A percentile compares a stretch with the other conserved stretches of the same genome.
phyloP scores from a whole-genome alignment of 140 eudicot genomes.

The Flaveria floridana region DNA sequence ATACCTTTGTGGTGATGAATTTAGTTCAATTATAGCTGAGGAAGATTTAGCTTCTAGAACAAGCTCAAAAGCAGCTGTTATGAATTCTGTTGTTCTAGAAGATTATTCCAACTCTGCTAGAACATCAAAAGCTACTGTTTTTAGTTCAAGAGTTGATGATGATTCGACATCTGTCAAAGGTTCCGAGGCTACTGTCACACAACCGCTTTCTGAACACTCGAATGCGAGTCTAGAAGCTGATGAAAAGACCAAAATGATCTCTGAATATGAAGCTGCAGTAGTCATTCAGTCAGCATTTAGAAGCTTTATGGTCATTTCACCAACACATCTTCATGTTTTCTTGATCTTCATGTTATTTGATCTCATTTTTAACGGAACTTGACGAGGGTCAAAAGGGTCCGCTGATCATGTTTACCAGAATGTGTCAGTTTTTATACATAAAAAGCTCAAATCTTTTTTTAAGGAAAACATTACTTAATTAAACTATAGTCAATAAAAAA shows the following conservation, averaged over 20 bases:
- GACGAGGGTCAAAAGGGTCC: background rate
- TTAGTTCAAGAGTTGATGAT: conserved; percentile 48
- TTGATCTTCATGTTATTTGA: background rate
- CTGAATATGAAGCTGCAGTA: conserved; percentile 62
- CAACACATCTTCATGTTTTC: background rate
- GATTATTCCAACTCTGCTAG: conserved; percentile 49
- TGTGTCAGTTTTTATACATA: too few species aligned
- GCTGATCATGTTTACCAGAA: too few species aligned
- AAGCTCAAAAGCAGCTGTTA: conserved; percentile 27
- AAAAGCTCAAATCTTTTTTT: too few species aligned
- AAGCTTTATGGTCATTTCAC: conserved; percentile 59
- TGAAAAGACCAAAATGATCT: conserved; percentile 40
- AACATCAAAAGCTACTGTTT: conserved; percentile 47
- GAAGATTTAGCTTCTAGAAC: conserved; percentile 58
- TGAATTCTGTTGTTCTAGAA: conserved; percentile 16
- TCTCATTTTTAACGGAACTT: too few species aligned
- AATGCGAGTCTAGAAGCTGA: conserved; percentile 25
- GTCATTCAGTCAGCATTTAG: conserved; percentile 77
- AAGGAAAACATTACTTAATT: too few species aligned
- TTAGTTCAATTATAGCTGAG: conserved; percentile 53
- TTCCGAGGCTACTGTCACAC: conserved; percentile 70
- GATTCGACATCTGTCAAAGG: conserved; percentile 51
- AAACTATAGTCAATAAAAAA: too few species aligned
- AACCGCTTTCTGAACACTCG: conserved; percentile 34
- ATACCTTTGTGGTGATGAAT: conserved; percentile 82